These are phyloP conservation scores for Aspergillus fischeri DNA, from an alignment of 2,329 filamentous ascomycete genomes.

Conservation along the genomic window DNA sequence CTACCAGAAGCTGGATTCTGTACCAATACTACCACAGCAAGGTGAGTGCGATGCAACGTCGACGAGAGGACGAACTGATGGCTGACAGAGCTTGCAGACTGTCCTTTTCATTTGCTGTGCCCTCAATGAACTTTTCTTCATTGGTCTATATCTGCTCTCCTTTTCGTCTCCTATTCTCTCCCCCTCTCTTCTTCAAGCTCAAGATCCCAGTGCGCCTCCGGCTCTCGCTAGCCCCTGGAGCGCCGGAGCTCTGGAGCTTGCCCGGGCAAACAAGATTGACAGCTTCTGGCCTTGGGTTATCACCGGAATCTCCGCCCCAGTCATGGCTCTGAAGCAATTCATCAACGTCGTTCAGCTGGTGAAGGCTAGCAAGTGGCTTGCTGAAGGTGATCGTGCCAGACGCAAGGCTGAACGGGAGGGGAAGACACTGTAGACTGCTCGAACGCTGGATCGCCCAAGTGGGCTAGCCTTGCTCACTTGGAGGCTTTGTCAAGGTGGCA, in stretches of 20 bases:
- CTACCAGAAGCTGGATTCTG: constrained; percentile 79
- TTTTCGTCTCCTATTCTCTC: constrained; percentile 90
- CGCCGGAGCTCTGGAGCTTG: constrained; percentile 86
- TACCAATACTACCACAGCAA: constrained; percentile 98
- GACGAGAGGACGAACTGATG: not conserved
- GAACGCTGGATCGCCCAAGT: not conserved
- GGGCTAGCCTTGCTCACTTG: not conserved
- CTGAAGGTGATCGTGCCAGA: constrained; percentile 76
- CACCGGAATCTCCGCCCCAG: constrained; percentile 71
- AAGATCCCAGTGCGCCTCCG: not conserved
- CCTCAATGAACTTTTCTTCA: constrained; percentile 96
- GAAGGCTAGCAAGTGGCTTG: constrained; percentile 87
- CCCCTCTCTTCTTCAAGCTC: constrained; percentile 68
- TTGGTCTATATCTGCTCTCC: constrained; percentile 93
- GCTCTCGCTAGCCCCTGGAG: constrained; percentile 88
- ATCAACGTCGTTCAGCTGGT: constrained; percentile 93
- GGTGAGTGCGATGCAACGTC: constrained; percentile 52
- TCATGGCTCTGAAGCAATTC: constrained; percentile 88
- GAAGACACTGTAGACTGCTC: constrained; percentile 20
- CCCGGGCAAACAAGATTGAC: constrained; percentile 89
- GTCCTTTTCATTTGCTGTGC: constrained; percentile 89
- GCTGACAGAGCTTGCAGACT: constrained; percentile 50
- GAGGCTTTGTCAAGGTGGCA: not conserved
- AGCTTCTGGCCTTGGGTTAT: constrained; percentile 74
- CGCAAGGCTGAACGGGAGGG: constrained; percentile 49